Conservation (phyloP, 805 yeast genomes). For the Wickerhamomyces bisporus region DNA sequence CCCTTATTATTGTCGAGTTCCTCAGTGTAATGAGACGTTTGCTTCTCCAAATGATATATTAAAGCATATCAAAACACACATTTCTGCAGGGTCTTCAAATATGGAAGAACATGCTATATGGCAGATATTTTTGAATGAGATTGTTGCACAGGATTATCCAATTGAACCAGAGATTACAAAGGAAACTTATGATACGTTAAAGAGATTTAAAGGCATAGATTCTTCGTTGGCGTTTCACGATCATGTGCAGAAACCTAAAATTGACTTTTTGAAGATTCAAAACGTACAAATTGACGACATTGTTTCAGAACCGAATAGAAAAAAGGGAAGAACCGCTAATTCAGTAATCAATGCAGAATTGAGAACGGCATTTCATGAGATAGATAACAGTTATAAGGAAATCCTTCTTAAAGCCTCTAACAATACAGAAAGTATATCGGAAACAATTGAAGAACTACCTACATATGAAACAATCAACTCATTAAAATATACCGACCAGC, state of each 20-base stretch:
- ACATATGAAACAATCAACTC: slow-evolving; percentile 13
- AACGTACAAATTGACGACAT: slow-evolving; percentile 20
- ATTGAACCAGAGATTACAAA: neutral
- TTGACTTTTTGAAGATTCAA: slow-evolving; percentile 22
- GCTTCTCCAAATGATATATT: slow-evolving; percentile 58
- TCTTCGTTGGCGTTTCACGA: neutral
- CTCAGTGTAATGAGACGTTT: slow-evolving; percentile 60
- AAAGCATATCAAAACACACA: slow-evolving; percentile 58
- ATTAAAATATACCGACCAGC: slow-evolving; percentile 6
- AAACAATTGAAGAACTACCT: slow-evolving; percentile 14
- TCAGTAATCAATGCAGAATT: slow-evolving; percentile 21
- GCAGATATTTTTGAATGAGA: slow-evolving; percentile 14
- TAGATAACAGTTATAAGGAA: slow-evolving; percentile 8
- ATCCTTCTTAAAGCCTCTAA: slow-evolving; percentile 4
- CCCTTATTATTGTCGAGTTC: slow-evolving; percentile 60
- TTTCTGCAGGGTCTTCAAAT: slow-evolving; percentile 24
- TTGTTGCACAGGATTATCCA: neutral
- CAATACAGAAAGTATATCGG: slow-evolving; percentile 6
- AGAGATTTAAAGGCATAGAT: slow-evolving; percentile 5
- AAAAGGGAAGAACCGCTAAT: slow-evolving; percentile 23
- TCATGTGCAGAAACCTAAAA: slow-evolving; percentile 8
- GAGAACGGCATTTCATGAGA: slow-evolving; percentile 14
- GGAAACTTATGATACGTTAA: neutral
- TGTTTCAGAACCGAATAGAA: slow-evolving; percentile 21
- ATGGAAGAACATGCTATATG: slow-evolving; percentile 8